Percentiles rank a stretch among this genome's conserved stretches.
These are phyloP conservation scores for Leccinellum luteum DNA, from an alignment of 768 basidiomycete genomes.

Conservation along the genomic window DNA sequence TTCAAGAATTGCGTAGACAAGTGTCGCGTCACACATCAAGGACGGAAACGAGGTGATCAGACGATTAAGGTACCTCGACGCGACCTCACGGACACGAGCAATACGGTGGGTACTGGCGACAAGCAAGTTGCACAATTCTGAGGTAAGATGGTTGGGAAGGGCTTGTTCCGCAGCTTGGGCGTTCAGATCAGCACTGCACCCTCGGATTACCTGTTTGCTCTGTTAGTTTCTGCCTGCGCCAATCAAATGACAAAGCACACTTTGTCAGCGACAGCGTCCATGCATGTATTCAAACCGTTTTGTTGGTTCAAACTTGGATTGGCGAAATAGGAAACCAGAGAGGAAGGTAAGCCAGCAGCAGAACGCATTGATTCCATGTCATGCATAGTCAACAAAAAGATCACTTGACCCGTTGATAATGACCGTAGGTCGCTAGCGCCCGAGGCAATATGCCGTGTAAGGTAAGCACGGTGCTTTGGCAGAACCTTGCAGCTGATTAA, in stretches of 20 bases:
- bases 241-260: constrained; percentile 35
- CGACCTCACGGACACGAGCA: constrained; percentile 76
- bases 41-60: constrained; percentile 92
- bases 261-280: constrained; percentile 87
- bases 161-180: constrained; percentile 76
- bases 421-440: constrained; percentile 67
- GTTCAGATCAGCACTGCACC: constrained; percentile 70
- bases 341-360: constrained; percentile 73
- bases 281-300: constrained; percentile 62
- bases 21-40: constrained; percentile 83
- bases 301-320: constrained; percentile 83
- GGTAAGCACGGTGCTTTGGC: constrained; percentile 57
- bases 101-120: constrained; percentile 80
- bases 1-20: constrained; percentile 89
- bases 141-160: constrained; percentile 62
- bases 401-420: constrained; percentile 77
- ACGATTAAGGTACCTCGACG: constrained; percentile 78
- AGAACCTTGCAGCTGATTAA: constrained; percentile 51
- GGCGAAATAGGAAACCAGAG: constrained; percentile 81
- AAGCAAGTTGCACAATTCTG: constrained; percentile 74
- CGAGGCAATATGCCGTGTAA: constrained; percentile 65
- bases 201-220: constrained; percentile 65
- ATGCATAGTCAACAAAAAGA: constrained; percentile 82
- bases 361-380: constrained; percentile 89
- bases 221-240: neutral